These are phyloP conservation scores for Astrothelium macrocarpum DNA, from an alignment of 495 filamentous ascomycete genomes.

Conservation along the genomic window DNA sequence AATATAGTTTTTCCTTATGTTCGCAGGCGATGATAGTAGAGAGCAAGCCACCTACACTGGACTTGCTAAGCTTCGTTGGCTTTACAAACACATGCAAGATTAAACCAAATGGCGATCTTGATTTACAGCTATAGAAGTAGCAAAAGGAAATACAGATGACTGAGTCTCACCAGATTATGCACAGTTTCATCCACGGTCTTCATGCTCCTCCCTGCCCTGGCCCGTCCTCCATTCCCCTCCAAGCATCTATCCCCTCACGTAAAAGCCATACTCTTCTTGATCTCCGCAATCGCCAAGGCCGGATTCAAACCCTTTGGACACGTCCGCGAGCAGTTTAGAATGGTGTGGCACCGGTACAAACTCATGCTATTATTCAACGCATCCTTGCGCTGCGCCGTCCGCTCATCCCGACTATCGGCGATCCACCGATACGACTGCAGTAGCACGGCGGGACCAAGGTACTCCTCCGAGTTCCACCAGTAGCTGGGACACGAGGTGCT, in stretches of 20 bases:
- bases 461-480: slow-evolving; percentile 99
- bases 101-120: not conserved
- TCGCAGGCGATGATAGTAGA: too few relatives aligned
- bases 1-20: too few relatives aligned
- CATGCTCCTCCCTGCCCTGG: not conserved
- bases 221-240: not conserved
- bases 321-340: slow-evolving; percentile 92
- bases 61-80: not conserved
- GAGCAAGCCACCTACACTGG: too few relatives aligned
- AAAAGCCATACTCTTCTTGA: slow-evolving; percentile 94
- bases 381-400: slow-evolving; percentile 72
- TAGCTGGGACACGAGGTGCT: slow-evolving; percentile 95
- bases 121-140: not conserved
- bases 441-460: slow-evolving; percentile 91
- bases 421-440: slow-evolving; percentile 97
- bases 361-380: slow-evolving; percentile 97
- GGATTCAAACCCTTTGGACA: slow-evolving; percentile 99
- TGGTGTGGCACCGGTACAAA: slow-evolving; percentile 97
- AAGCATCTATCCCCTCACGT: not conserved
- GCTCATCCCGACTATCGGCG: slow-evolving; percentile 84
- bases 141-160: not conserved
- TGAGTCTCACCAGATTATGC: not conserved
- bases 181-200: not conserved
- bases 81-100: not conserved
- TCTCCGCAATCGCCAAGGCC: slow-evolving; percentile 85